Percentiles rank a stretch among this genome's conserved stretches.
Evolutionary conservation across 176 grass and related monocot species (phyloP).

Genomic region (Bonia amplexicaulis): DNA sequence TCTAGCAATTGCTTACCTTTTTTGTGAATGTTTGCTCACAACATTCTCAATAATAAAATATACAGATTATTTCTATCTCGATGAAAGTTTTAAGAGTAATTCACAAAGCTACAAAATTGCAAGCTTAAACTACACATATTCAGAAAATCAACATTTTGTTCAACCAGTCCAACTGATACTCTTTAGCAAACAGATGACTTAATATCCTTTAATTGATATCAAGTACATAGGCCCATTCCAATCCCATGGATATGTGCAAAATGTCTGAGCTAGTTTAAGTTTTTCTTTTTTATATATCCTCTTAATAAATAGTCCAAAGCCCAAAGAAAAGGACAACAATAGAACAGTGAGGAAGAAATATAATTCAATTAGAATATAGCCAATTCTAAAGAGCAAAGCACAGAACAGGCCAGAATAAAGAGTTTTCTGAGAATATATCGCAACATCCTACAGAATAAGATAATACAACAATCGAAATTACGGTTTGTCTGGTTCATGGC

Average conservation of each 20-base stretch:
- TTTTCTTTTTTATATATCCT: not conserved
- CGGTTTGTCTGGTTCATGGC: not conserved
- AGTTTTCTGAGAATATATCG: not conserved
- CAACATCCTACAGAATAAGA: not conserved
- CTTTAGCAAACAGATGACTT: not conserved
- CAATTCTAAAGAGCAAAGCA: not conserved
- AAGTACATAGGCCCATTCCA: not conserved
- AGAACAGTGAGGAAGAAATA: not conserved
- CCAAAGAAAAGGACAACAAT: not conserved
- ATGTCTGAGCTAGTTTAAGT: not conserved
- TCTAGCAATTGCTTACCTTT: not conserved
- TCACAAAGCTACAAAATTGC: not conserved
- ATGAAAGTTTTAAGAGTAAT: not conserved
- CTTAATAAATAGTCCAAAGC: not conserved
- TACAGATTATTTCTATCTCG: not conserved
- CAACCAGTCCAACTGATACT: too few relatives aligned
- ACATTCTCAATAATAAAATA: not conserved
- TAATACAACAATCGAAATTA: not conserved
- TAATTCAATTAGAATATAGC: not conserved
- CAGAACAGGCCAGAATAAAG: not conserved
- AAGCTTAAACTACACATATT: not conserved
- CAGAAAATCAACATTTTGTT: not conserved
- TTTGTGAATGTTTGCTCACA: not conserved
- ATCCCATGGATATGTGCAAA: not conserved
- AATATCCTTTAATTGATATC: not conserved